These are phyloP conservation scores for Senna tora DNA, from an alignment of 306 rosid species.

Conservation along the genomic window DNA sequence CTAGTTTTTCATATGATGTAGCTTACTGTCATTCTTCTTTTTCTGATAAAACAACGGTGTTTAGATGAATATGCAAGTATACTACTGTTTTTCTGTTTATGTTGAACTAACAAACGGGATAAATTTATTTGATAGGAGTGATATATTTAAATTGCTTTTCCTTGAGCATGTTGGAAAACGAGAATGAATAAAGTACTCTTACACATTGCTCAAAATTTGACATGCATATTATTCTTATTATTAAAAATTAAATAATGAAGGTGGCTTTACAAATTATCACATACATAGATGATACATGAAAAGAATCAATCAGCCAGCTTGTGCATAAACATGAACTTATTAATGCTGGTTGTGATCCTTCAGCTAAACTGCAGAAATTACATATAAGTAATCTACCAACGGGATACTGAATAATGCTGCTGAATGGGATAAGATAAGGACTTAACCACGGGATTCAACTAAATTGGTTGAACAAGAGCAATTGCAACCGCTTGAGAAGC, in stretches of 20 bases:
- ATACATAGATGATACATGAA: constrained; percentile 38
- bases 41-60: background rate
- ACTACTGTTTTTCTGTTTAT: background rate
- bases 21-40: background rate
- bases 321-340: constrained; percentile 31
- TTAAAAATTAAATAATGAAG: constrained; percentile 12
- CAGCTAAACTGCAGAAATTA: constrained; percentile 30
- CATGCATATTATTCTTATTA: background rate
- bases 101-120: background rate
- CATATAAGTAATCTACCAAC: constrained; percentile 23
- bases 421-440: too few relatives aligned
- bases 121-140: background rate
- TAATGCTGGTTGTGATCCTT: constrained; percentile 42
- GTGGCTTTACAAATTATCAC: constrained; percentile 42
- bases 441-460: constrained; percentile 25
- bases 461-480: constrained; percentile 5
- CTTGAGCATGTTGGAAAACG: background rate
- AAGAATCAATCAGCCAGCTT: constrained; percentile 39
- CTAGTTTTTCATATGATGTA: background rate
- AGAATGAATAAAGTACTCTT: background rate
- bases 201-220: constrained; percentile 24
- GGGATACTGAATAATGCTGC: constrained; percentile 19
- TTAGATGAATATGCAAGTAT: background rate
- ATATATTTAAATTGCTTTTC: background rate
- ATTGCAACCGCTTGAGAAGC: background rate